These are phyloP conservation scores for Mallotus nudiflorus DNA, from an alignment of 345 rosid genomes.

Conservation along the genomic window DNA sequence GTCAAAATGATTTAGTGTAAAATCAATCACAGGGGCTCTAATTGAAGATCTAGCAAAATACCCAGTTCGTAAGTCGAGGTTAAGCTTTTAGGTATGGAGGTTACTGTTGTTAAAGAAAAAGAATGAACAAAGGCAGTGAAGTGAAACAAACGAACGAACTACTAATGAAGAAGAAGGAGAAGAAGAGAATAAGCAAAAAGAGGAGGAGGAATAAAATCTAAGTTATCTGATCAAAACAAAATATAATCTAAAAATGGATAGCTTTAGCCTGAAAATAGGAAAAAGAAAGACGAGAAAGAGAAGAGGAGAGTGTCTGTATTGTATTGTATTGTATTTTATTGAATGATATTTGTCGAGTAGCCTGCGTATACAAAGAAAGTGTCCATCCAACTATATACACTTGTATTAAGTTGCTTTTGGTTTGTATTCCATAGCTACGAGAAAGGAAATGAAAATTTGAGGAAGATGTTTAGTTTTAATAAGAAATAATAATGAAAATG, in stretches of 20 bases:
- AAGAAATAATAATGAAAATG: too few species aligned
- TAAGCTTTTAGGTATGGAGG: constrained; percentile 1
- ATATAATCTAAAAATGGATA: background rate
- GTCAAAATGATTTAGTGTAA: constrained; percentile 9
- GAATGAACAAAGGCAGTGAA: background rate
- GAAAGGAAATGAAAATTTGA: too few species aligned
- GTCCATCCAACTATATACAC: too few species aligned
- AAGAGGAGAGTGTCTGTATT: too few species aligned
- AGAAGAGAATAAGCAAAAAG: background rate
- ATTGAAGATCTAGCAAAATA: constrained; percentile 38
- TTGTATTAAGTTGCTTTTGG: too few species aligned
- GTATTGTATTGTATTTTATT: too few species aligned
- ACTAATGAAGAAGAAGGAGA: background rate
- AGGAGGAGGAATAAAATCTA: background rate
- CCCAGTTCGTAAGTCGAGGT: constrained; percentile 15
- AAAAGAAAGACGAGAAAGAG: background rate
- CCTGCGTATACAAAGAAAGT: background rate
- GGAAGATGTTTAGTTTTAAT: too few species aligned
- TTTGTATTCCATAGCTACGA: too few species aligned
- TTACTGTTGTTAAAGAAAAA: background rate
- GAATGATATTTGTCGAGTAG: background rate
- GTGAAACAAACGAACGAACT: constrained; percentile 16
- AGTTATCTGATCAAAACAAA: background rate
- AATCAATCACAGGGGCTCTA: background rate
- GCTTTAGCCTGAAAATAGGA: background rate